These are phyloP conservation scores for Brassica rapa DNA, from an alignment of 345 rosid genomes.

Conservation along the genomic window DNA sequence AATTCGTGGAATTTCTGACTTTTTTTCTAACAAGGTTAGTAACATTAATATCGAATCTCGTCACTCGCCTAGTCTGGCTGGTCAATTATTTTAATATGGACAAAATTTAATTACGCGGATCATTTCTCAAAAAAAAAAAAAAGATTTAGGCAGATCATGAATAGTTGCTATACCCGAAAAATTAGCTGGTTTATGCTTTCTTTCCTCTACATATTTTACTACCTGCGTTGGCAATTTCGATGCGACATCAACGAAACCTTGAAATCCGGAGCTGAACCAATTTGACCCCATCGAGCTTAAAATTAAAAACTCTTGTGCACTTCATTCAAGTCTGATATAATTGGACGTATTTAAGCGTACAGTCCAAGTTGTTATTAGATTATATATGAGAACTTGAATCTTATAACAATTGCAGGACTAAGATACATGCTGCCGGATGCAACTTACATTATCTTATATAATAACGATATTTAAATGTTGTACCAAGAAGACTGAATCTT, in stretches of 20 bases:
- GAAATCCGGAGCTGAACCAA: conserved; percentile 12
- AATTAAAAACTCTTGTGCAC: conserved; percentile 15
- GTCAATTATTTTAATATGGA: neutral
- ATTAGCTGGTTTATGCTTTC: conserved; percentile 12
- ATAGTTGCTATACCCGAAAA: conserved; percentile 32
- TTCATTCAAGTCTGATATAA: conserved; percentile 8
- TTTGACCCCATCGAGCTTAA: conserved; percentile 24
- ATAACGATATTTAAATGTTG: neutral
- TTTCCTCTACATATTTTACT: conserved; percentile 1
- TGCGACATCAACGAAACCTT: conserved; percentile 18
- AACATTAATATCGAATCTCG: neutral
- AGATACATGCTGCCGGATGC: too few relatives aligned
- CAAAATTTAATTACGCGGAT: neutral
- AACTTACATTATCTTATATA: too few relatives aligned
- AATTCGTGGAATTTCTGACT: neutral
- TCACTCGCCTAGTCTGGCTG: neutral
- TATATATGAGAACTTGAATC: too few relatives aligned
- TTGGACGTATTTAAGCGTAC: conserved; percentile 16
- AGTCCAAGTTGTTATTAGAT: conserved; percentile 20
- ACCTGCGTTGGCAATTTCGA: conserved; percentile 8
- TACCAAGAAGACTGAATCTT: neutral
- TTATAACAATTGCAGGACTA: too few relatives aligned
- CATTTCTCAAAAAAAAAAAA: neutral
- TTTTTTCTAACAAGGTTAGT: neutral
- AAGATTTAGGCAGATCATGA: conserved; percentile 8